Percentiles rank a stretch among this genome's conserved stretches.
Conservation (phyloP, 1,284 basidiomycete species). For the Microbotryum intermedium region DNA sequence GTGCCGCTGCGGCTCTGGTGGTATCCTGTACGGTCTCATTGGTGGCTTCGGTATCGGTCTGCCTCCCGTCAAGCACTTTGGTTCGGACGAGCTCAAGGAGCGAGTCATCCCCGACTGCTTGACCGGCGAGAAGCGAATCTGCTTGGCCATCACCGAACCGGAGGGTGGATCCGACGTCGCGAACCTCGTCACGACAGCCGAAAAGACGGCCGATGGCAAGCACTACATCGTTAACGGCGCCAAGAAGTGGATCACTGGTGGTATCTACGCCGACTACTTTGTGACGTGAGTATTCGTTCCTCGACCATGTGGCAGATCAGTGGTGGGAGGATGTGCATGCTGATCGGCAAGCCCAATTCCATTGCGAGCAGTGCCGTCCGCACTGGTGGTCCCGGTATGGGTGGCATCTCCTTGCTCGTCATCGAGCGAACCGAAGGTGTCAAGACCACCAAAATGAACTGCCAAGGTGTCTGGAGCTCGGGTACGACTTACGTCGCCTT, state of each 20-base stretch:
- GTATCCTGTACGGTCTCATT: slow-evolving; percentile 34
- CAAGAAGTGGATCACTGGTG: slow-evolving; percentile 39
- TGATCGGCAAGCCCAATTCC: slow-evolving; percentile 21
- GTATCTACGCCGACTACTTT: slow-evolving; percentile 35
- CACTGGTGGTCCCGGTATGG: slow-evolving; percentile 40
- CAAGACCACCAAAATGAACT: slow-evolving; percentile 36
- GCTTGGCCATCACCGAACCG: slow-evolving; percentile 39
- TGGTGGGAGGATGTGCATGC: neutral
- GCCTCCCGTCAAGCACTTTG: slow-evolving; percentile 39
- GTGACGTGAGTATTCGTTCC: slow-evolving; percentile 19
- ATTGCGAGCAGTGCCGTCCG: slow-evolving; percentile 30
- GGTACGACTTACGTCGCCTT: slow-evolving; percentile 40
- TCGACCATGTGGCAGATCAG: neutral
- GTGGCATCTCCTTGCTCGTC: slow-evolving; percentile 38
- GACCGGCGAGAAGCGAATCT: slow-evolving; percentile 42
- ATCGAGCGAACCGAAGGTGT: slow-evolving; percentile 34
- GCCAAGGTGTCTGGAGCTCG: slow-evolving; percentile 34
- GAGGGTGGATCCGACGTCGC: slow-evolving; percentile 39
- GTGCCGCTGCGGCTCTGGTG: slow-evolving; percentile 23
- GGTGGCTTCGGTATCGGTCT: slow-evolving; percentile 42
- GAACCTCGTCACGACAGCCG: slow-evolving; percentile 35
- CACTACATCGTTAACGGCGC: slow-evolving; percentile 40
- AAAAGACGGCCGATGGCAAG: slow-evolving; percentile 36
- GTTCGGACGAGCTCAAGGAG: slow-evolving; percentile 38
- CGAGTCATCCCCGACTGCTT: slow-evolving; percentile 40